Base-by-base conservation (phyloP, 2,329 filamentous ascomycete genomes). In the Ascochyta fabae region DNA sequence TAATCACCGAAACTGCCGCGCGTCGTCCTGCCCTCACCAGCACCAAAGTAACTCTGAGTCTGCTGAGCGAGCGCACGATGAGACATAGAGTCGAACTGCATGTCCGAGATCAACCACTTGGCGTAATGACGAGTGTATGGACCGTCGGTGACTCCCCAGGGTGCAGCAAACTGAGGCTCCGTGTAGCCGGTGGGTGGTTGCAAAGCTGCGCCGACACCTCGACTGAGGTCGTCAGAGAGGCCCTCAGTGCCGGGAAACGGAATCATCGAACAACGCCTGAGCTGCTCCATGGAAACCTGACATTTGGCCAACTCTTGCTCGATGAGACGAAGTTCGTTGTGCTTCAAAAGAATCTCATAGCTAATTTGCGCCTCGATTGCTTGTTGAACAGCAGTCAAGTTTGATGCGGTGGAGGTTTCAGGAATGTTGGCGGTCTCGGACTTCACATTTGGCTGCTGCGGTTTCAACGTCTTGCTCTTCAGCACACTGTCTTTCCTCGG, bases 291-390 rank as follows among this genome's bases (percentile, higher is more conserved):
- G 10, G 93, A 92, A 61, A 93, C 81, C 79, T 98, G 93, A 72
- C 93, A 97, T 80, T 97, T 98, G 62, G 92, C 94, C 62, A 98
- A 84, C 79, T 98, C 95, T 77, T 96, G 92, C 72, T 98, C 92
- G 75, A 98, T 96, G 65, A 96, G 83, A 53, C 93, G 91, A 56
- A 98, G 80, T 79, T 99, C 95, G 69, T 95, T 88, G 77, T 99
- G 95, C 81, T 97, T 98, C 73, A 96, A 80, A 61, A 98, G 80
- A 48, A 98, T 93, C 79, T 97, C 93, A 63, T 95, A 85, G 69
- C 92, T 91, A 75, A 98, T 89, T 77, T 97, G 90, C 59, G 92
- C 87, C 71, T 92, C 88, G 71, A 98, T 89, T 33, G 84, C 84
- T 66, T 93, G 88, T 71, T 86, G 86, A 60, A 89, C 83, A 54